Evolutionary conservation across 2,329 filamentous ascomycete species (phyloP).

Genomic region (Venturia nashicola): DNA sequence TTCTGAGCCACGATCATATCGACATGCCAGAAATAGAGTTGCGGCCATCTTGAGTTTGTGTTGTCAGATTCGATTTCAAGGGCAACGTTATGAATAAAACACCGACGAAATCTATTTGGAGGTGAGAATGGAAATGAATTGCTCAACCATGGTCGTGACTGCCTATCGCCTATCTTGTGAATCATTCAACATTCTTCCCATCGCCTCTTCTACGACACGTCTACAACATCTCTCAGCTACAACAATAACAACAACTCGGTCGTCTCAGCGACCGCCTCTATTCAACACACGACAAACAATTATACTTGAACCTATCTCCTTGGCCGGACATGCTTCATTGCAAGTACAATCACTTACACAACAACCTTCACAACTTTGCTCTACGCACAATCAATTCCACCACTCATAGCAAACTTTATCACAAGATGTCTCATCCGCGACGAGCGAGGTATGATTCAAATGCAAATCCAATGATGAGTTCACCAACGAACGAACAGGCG

Average conservation of each 20-base stretch:
- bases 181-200: background rate
- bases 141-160: background rate
- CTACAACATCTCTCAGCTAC: no score
- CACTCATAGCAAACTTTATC: background rate
- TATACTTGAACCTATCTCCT: background rate
- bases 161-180: background rate
- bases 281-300: background rate
- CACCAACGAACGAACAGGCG: background rate
- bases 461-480: background rate
- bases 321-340: background rate
- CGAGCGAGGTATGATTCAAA: background rate
- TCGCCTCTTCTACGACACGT: background rate
- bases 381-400: background rate
- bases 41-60: no score
- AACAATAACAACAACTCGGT: background rate
- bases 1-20: no score
- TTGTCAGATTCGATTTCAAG: no score
- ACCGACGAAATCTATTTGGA: background rate
- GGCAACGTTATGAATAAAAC: no score
- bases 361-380: background rate
- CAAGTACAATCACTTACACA: background rate
- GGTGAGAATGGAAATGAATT: background rate
- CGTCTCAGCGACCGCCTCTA: background rate
- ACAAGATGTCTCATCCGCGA: background rate
- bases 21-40: no score